Evolutionary conservation across 139 green algal genomes (phyloP), one percentile per base, ranked within the genome.

Genomic region (Nannochloris sp.): DNA sequence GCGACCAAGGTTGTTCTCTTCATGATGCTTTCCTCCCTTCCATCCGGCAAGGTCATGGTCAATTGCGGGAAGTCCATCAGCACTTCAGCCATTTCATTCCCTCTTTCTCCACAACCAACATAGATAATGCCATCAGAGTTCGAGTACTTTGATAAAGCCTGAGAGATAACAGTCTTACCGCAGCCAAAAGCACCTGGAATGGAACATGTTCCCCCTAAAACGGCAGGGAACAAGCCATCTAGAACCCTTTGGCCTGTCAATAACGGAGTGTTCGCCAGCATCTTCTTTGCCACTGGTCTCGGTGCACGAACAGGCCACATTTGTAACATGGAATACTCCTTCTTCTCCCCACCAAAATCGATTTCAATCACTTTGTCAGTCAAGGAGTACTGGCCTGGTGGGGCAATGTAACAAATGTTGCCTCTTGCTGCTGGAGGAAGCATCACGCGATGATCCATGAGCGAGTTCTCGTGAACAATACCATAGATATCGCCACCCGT

Each of bases 111-210:
- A 70, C 93, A 99, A 40, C 93, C 93, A 12, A 99, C 93, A 68
- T 99, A 99, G 69, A 99, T 95, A 74, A 99, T 96, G 49, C 92
- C 93, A 61, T 99, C 93, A 2, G 79, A 88, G 85, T 99, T 99
- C 43, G 84, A 95, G 79, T 94, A 99, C 80, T 99, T 99, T 45
- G 87, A 96, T 50, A 99, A 80, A 23, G 93, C 93, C 75, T 97
- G 93, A 17, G 77, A 92, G 68, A 99, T 99, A 56, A 98, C 93
- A 16, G 93, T 99, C 80, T 99, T 99, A 63, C 93, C 93, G 75
- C 93, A 99, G 12, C 93, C 93, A 66, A 99, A 99, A 6, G 93
- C 93, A 45, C 93, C 93, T 10, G 93, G 93, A 59, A 99, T 99
- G 70, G 90, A 84, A 73, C 93, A 99, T 14, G 93, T 99, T 29